Percentiles rank a stretch among this genome's conserved stretches.
Conservation (phyloP, 352 stramenopile species). For the Phytophthora europaea region DNA sequence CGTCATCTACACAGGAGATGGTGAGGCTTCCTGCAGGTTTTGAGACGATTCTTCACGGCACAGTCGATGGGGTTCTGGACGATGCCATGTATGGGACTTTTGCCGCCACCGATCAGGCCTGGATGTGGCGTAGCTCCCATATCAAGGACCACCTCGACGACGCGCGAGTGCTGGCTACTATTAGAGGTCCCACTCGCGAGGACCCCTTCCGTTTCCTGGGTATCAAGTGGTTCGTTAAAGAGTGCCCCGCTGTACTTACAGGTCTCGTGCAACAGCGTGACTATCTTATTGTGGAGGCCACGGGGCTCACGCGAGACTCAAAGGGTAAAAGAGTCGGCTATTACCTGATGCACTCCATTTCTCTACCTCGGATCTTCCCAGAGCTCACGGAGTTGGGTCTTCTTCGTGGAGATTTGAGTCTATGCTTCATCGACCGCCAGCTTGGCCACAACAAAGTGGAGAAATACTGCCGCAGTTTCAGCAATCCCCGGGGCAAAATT, state of each 20-base stretch:
- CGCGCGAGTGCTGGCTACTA: slow-evolving; percentile 43
- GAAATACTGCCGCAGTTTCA: slow-evolving; percentile 54
- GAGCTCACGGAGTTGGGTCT: slow-evolving; percentile 43
- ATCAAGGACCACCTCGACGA: slow-evolving; percentile 60
- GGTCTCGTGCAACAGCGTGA: slow-evolving; percentile 51
- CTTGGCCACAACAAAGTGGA: slow-evolving; percentile 38
- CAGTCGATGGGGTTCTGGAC: slow-evolving; percentile 59
- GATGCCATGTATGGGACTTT: slow-evolving; percentile 61
- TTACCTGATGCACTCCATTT: slow-evolving; percentile 52
- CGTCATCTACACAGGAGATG: slow-evolving; percentile 15
- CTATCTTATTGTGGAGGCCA: slow-evolving; percentile 43
- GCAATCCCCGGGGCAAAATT: slow-evolving; percentile 40
- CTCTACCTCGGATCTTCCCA: slow-evolving; percentile 28
- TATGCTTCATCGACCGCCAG: slow-evolving; percentile 51
- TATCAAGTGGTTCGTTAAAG: slow-evolving; percentile 64
- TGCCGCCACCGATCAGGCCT: slow-evolving; percentile 50
- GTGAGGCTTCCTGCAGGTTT: slow-evolving; percentile 42
- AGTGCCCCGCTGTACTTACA: slow-evolving; percentile 38
- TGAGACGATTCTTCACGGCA: slow-evolving; percentile 52
- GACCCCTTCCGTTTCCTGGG: slow-evolving; percentile 60
- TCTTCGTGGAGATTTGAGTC: slow-evolving; percentile 46
- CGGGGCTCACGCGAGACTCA: slow-evolving; percentile 30
- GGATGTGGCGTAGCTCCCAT: slow-evolving; percentile 56
- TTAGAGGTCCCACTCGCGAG: slow-evolving; percentile 39
- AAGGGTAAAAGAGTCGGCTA: slow-evolving; percentile 47